A percentile compares a stretch with the other conserved stretches of the same genome.
Conservation (phyloP, 371 early-diverging fungal species). For the Syncephalastrum racemosum region DNA sequence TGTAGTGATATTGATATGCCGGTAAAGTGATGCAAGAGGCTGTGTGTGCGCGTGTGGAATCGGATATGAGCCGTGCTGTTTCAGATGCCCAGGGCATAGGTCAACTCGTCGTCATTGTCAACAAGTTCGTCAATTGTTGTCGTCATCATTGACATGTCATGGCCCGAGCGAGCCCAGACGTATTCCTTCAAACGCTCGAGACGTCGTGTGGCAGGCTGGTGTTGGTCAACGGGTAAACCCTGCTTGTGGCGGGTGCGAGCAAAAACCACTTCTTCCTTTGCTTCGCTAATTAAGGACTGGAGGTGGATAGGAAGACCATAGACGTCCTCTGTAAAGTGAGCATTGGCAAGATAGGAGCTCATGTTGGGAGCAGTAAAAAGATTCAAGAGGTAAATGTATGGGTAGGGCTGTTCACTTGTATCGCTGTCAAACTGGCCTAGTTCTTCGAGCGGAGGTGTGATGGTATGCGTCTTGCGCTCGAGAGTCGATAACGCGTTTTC, state of each 20-base stretch:
- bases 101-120: constrained; percentile 15
- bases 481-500: constrained; percentile 1
- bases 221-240: background rate
- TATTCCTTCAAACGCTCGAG: constrained; percentile 22
- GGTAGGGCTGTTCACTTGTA: constrained; percentile 15
- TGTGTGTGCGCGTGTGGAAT: no score
- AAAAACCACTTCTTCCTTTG: constrained; percentile 38
- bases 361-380: constrained; percentile 41
- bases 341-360: constrained; percentile 28
- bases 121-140: constrained; percentile 9
- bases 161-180: constrained; percentile 24
- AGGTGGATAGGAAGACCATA: constrained; percentile 36
- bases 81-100: no score
- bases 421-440: background rate
- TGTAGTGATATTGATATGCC: no score
- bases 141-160: constrained; percentile 9
- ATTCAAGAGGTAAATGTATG: constrained; percentile 29
- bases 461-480: constrained; percentile 12
- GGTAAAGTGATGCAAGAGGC: no score
- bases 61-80: no score
- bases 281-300: constrained; percentile 35
- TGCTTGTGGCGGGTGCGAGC: constrained; percentile 9
- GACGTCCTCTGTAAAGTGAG: constrained; percentile 33
- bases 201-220: constrained; percentile 20
- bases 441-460: constrained; percentile 15